Evolutionary conservation across 768 basidiomycete species (phyloP), one percentile per base, ranked within the genome.

Genomic region (Candolleomyces aberdarensis): DNA sequence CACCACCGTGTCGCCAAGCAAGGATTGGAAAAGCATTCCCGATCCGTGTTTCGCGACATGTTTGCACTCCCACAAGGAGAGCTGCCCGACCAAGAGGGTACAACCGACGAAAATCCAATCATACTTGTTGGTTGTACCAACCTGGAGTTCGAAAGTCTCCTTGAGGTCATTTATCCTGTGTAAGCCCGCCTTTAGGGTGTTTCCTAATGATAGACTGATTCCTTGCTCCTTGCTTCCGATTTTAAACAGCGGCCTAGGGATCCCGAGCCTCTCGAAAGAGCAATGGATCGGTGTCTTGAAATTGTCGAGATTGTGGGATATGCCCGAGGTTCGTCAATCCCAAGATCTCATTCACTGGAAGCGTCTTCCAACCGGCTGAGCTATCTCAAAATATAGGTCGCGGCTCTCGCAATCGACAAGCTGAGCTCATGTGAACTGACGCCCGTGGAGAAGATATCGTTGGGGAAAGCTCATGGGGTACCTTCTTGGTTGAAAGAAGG

Each of bases 391-490:
- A 26, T 26, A 26, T 20, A 53, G 54, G 54, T 41, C 19, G 39
- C 39, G 4, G 41, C 10, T 4, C 8, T 56, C 1, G 52, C 52
- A 14, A 53, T 53, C 15, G 52, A 53, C 6, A 36, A 39, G 52
- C 26, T 53, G 17, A 39, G 13, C 52, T 15, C 3, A 7, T 32
- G 31, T 7, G 52, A 53, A n/a, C 15, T 53, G 32, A 36, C 31
- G 14, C 54, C 54, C 1, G 54, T 56, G 3, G 40, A 56, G 26
- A 56, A 56, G 22, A 15, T 56, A 8, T 22, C 40, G 1, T 36
- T 56, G 11, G 54, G 54, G 6, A 56, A 56, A 15, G 54, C 15
- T 14, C 54, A 56, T n/a, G 54, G 54, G 4, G 54, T 56, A 43
- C 40, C 54, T 26, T 22, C 54, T 13, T 56, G 39, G 54, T 36